Evolutionary conservation across 345 rosid species (phyloP).

Genomic region (Isatis tinctoria): DNA sequence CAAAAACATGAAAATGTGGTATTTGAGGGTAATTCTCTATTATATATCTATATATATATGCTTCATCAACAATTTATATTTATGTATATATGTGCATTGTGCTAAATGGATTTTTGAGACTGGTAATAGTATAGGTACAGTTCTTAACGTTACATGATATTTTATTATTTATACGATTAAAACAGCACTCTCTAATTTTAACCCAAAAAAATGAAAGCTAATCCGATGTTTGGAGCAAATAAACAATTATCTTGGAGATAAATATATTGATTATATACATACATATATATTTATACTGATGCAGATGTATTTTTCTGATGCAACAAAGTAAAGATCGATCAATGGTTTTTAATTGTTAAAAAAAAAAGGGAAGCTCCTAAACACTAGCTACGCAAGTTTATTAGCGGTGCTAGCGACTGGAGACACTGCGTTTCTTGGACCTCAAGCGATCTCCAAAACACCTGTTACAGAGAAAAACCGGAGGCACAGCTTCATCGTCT

Average conservation of each 20-base stretch:
- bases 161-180: neutral
- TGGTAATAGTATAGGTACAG: no score
- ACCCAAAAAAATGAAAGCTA: no score
- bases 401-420: neutral
- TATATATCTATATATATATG: no score
- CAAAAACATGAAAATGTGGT: no score
- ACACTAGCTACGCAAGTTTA: slow-evolving; percentile 23
- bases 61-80: no score
- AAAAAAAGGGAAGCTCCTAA: neutral
- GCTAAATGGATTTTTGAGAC: no score
- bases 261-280: neutral
- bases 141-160: neutral
- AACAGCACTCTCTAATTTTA: neutral
- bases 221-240: neutral
- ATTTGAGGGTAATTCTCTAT: no score
- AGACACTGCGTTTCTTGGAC: slow-evolving; percentile 25
- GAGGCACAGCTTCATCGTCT: slow-evolving; percentile 38
- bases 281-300: neutral
- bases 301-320: neutral
- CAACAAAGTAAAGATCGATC: neutral
- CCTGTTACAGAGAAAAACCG: slow-evolving; percentile 38
- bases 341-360: neutral
- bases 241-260: neutral
- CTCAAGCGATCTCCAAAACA: slow-evolving; percentile 19
- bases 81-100: no score